Conservation (phyloP, 2,329 filamentous ascomycete species). For the Phialemoniopsis sp. region DNA sequence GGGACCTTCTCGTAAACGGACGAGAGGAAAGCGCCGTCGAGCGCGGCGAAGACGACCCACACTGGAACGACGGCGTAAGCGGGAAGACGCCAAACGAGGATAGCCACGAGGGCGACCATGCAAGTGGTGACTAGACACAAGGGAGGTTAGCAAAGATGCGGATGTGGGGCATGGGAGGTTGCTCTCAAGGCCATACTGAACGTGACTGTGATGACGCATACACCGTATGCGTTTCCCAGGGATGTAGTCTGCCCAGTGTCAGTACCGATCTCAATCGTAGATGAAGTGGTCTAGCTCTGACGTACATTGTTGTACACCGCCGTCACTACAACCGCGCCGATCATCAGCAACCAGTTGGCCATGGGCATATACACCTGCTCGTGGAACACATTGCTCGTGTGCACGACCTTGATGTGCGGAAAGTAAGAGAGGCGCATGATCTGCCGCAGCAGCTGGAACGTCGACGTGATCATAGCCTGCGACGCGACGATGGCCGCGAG, state of each 20-base stretch:
- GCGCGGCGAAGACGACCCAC: constrained; percentile 59
- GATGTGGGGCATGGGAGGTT: too few species aligned
- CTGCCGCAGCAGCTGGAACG: constrained; percentile 66
- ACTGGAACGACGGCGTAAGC: constrained; percentile 55
- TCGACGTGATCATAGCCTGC: constrained; percentile 74
- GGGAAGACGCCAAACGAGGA: constrained; percentile 67
- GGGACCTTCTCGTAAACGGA: constrained; percentile 70
- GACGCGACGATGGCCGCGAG: constrained; percentile 71
- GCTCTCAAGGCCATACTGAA: too few species aligned
- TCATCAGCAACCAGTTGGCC: constrained; percentile 74
- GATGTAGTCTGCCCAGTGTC: constrained; percentile 53
- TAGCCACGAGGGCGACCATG: constrained; percentile 67
- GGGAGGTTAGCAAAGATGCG: too few species aligned
- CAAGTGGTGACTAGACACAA: constrained; percentile 64
- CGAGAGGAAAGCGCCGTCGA: constrained; percentile 68
- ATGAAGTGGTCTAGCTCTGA: too few species aligned
- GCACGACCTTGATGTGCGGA: constrained; percentile 69
- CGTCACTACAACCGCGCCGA: constrained; percentile 70
- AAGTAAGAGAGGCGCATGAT: constrained; percentile 71
- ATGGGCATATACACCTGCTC: constrained; percentile 75
- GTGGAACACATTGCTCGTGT: constrained; percentile 66
- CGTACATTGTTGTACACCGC: constrained; percentile 66
- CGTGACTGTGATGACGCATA: constrained; percentile 76
- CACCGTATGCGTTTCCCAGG: constrained; percentile 71
- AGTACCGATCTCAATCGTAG: too few species aligned